Percentiles rank a stretch among this genome's conserved stretches.
phyloP scores from a whole-genome alignment of 305 asterid species.

The Fraxinus ornus region DNA sequence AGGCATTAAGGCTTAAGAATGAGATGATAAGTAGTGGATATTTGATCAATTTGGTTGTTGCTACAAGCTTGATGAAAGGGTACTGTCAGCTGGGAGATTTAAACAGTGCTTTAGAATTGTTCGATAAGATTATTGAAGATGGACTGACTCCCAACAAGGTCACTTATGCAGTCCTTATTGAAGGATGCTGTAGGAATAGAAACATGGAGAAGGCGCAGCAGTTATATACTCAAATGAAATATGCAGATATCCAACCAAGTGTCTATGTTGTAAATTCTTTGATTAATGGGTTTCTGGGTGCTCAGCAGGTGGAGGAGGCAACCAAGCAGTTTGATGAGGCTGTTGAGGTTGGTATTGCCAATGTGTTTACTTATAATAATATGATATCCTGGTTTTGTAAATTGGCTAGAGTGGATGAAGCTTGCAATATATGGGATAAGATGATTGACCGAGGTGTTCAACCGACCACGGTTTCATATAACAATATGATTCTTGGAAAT shows the following conservation, averaged over 20 bases:
- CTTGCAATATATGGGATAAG: constrained; percentile 51
- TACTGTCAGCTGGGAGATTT: constrained; percentile 60
- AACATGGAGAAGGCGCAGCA: constrained; percentile 59
- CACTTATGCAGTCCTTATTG: constrained; percentile 71
- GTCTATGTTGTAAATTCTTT: constrained; percentile 54
- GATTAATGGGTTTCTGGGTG: constrained; percentile 55
- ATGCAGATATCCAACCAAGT: constrained; percentile 54
- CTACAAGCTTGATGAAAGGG: constrained; percentile 86
- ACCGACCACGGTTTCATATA: constrained; percentile 56
- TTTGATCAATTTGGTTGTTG: constrained; percentile 60
- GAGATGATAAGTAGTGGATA: constrained; percentile 65
- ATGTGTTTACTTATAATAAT: constrained; percentile 62
- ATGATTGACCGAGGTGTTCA: constrained; percentile 53
- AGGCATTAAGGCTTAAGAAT: constrained; percentile 65
- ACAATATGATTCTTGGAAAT: constrained; percentile 58
- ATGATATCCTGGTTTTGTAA: constrained; percentile 56
- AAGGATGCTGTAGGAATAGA: constrained; percentile 62
- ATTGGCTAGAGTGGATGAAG: constrained; percentile 50
- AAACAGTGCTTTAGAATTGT: constrained; percentile 52
- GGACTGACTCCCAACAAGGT: constrained; percentile 68
- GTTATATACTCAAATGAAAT: constrained; percentile 52
- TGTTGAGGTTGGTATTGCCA: constrained; percentile 52
- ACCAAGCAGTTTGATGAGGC: constrained; percentile 50
- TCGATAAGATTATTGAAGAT: constrained; percentile 41
- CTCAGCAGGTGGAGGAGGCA: constrained; percentile 45